phyloP scores from a whole-genome alignment of 257 asterid genomes.

The Euphrasia confusa region DNA sequence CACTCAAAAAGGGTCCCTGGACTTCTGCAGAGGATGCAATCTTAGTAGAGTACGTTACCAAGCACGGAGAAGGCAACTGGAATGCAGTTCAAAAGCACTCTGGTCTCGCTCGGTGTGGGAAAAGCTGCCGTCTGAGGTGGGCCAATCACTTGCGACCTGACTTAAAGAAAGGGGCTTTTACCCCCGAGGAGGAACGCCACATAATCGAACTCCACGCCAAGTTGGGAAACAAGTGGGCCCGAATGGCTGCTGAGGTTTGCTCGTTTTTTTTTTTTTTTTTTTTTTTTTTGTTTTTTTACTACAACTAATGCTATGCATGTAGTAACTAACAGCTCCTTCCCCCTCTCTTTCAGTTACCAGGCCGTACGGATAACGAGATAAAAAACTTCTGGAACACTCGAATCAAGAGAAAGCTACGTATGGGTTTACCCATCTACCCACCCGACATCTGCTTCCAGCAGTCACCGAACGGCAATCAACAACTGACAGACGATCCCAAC shows the following conservation, averaged over 20 bases:
- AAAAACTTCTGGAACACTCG: conserved; percentile 67
- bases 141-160: conserved; percentile 65
- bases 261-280: too few species aligned
- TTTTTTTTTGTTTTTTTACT: too few species aligned
- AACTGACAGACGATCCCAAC: conserved; percentile 20
- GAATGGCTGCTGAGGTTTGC: conserved; percentile 58
- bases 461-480: conserved; percentile 29
- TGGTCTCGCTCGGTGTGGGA: conserved; percentile 70
- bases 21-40: conserved; percentile 54
- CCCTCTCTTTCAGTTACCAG: conserved; percentile 39
- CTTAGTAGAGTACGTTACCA: conserved; percentile 45
- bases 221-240: conserved; percentile 68
- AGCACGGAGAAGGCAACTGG: conserved; percentile 65
- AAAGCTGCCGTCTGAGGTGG: conserved; percentile 71
- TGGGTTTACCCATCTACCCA: conserved; percentile 58
- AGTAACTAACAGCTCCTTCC: too few species aligned
- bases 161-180: conserved; percentile 56
- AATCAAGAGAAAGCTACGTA: conserved; percentile 51
- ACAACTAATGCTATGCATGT: too few species aligned
- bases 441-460: conserved; percentile 34
- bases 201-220: conserved; percentile 54
- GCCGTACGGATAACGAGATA: conserved; percentile 63
- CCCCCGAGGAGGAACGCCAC: conserved; percentile 45
- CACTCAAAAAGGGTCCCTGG: conserved; percentile 64
- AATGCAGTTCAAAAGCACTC: conserved; percentile 55